Evolutionary conservation across 1,139 yeast species (phyloP).

Genomic region (Maudiozyma humilis): DNA sequence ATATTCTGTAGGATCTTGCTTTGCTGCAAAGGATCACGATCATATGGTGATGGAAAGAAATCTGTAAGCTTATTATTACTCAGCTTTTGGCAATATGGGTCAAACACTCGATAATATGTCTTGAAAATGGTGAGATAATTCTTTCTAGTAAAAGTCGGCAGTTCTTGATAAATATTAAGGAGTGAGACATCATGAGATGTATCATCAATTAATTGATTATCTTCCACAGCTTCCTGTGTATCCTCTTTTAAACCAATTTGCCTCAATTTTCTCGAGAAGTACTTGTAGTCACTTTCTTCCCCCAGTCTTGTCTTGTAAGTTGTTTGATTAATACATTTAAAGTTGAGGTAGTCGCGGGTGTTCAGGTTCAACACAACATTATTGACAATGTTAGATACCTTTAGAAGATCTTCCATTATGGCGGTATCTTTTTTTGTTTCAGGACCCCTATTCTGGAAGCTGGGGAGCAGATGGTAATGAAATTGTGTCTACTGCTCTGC

Average conservation of each 20-base stretch:
- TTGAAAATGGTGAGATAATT: slow-evolving; percentile 15
- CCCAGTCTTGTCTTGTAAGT: slow-evolving; percentile 34
- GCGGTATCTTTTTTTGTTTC: neutral
- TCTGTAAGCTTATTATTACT: slow-evolving; percentile 18
- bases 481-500: too few relatives aligned
- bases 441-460: too few relatives aligned
- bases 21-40: slow-evolving; percentile 25
- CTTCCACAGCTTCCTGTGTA: slow-evolving; percentile 31
- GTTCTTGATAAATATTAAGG: slow-evolving; percentile 24
- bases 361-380: slow-evolving; percentile 20
- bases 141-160: slow-evolving; percentile 9
- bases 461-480: too few relatives aligned
- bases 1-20: slow-evolving; percentile 23
- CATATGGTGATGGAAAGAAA: slow-evolving; percentile 23
- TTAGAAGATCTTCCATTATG: slow-evolving; percentile 22
- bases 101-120: slow-evolving; percentile 15
- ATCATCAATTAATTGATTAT: slow-evolving; percentile 13
- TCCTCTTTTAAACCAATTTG: slow-evolving; percentile 44
- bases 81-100: slow-evolving; percentile 21
- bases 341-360: slow-evolving; percentile 30
- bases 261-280: slow-evolving; percentile 48
- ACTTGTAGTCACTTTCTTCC: slow-evolving; percentile 29
- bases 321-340: slow-evolving; percentile 22
- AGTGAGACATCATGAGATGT: slow-evolving; percentile 10
- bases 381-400: slow-evolving; percentile 22